A percentile compares a stretch with the other conserved stretches of the same genome.
Evolutionary conservation across 345 rosid genomes (phyloP).

Genomic region (Hypericum androsaemum): DNA sequence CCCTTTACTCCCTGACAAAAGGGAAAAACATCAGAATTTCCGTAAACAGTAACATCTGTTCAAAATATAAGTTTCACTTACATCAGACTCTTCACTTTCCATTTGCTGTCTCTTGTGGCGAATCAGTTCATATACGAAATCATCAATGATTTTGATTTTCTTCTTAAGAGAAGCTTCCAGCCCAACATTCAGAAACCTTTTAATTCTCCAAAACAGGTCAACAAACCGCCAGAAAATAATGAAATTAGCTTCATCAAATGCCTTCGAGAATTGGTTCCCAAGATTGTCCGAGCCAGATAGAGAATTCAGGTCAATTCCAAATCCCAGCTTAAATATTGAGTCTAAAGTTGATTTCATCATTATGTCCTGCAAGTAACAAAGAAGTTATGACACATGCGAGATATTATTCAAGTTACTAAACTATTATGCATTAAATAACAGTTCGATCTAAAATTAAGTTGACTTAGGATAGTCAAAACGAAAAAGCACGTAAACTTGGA

Average conservation of each 20-base stretch:
- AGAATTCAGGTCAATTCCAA: constrained; percentile 28
- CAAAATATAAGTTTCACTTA: constrained; percentile 8
- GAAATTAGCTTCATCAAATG: constrained; percentile 32
- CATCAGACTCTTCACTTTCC: constrained; percentile 15
- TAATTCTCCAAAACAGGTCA: constrained; percentile 26
- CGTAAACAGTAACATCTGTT: not conserved
- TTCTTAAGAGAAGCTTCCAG: constrained; percentile 30
- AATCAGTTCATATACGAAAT: constrained; percentile 26
- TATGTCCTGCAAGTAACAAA: constrained; percentile 20
- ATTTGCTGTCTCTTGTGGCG: constrained; percentile 24
- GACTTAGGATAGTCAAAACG: not conserved
- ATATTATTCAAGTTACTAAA: too few relatives aligned
- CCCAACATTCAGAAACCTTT: constrained; percentile 30
- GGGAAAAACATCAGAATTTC: constrained; percentile 1
- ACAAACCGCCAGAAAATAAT: constrained; percentile 26
- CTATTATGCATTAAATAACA: too few relatives aligned
- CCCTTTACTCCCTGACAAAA: constrained; percentile 23
- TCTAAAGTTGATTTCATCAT: constrained; percentile 32
- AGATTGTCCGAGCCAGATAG: constrained; percentile 20
- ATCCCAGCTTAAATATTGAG: constrained; percentile 35
- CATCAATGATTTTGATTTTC: constrained; percentile 26
- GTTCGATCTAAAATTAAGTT: too few relatives aligned
- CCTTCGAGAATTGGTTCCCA: constrained; percentile 22
- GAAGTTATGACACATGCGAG: not conserved
- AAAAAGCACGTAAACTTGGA: too few relatives aligned